phyloP scores from a whole-genome alignment of 2,329 filamentous ascomycete genomes.

The Purpureocillium lavendulum region DNA sequence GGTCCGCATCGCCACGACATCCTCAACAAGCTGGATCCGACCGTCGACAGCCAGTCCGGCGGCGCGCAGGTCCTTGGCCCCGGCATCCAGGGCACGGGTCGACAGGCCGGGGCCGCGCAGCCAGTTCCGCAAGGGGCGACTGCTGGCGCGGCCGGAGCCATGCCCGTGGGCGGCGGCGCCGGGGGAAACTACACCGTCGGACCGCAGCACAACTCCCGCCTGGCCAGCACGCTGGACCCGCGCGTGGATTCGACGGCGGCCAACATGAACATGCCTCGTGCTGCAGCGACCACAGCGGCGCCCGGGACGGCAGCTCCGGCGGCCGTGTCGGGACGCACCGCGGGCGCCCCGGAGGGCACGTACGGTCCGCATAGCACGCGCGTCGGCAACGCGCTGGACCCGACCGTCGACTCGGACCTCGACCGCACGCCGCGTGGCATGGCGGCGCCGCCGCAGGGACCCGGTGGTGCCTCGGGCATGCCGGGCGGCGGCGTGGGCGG shows the following conservation, averaged over 20 bases:
- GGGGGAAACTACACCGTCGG: neutral
- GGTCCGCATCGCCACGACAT: slow-evolving; percentile 9
- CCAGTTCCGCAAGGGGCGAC: neutral
- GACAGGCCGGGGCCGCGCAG: neutral
- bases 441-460: neutral
- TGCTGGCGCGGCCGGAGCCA: neutral
- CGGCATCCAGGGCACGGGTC: neutral
- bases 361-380: neutral
- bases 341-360: slow-evolving; percentile 5
- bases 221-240: slow-evolving; percentile 37
- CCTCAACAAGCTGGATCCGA: slow-evolving; percentile 9
- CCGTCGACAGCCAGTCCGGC: slow-evolving; percentile 6
- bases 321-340: neutral
- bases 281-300: neutral
- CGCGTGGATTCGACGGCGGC: slow-evolving; percentile 28
- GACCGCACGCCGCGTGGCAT: neutral
- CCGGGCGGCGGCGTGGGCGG: no score
- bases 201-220: slow-evolving; percentile 22
- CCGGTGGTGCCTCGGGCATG: neutral
- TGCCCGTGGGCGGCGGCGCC: neutral
- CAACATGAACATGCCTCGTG: neutral
- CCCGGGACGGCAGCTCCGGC: neutral
- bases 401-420: neutral
- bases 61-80: slow-evolving; percentile 4
- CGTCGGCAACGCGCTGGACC: neutral